Evolutionary conservation across 1,284 basidiomycete genomes (phyloP).

Genomic region (Ceratorhiza oryzae-sativae): DNA sequence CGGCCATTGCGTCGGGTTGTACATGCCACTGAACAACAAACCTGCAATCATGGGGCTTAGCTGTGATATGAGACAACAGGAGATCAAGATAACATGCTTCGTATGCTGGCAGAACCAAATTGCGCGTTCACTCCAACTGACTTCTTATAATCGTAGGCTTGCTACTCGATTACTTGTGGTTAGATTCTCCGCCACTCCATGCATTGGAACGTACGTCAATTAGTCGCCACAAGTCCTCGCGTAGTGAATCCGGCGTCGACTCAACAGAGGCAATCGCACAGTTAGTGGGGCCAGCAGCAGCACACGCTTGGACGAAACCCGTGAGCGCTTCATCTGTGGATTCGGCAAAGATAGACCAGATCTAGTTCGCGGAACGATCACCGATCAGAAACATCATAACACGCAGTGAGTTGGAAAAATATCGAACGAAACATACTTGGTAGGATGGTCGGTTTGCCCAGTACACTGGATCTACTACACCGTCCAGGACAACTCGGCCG

Average conservation of each 20-base stretch:
- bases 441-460: conserved; percentile 15
- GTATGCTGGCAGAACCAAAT: conserved; percentile 15
- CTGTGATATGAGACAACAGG: background rate
- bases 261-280: conserved; percentile 29
- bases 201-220: background rate
- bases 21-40: conserved; percentile 24
- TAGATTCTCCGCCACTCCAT: background rate
- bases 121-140: background rate
- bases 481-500: conserved; percentile 41
- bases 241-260: background rate
- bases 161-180: too few species aligned
- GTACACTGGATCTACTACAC: conserved; percentile 37
- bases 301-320: conserved; percentile 31
- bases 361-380: background rate
- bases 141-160: conserved; percentile 19
- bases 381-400: background rate
- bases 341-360: background rate
- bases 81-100: conserved; percentile 1
- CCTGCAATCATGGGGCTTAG: background rate
- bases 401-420: background rate
- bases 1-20: conserved; percentile 36
- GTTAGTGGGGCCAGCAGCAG: conserved; percentile 26
- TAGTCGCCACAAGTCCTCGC: background rate
- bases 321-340: conserved; percentile 28
- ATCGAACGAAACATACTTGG: conserved; percentile 12